Conservation (phyloP, 2,329 filamentous ascomycete genomes). For the Teratosphaeria zuluensis region DNA sequence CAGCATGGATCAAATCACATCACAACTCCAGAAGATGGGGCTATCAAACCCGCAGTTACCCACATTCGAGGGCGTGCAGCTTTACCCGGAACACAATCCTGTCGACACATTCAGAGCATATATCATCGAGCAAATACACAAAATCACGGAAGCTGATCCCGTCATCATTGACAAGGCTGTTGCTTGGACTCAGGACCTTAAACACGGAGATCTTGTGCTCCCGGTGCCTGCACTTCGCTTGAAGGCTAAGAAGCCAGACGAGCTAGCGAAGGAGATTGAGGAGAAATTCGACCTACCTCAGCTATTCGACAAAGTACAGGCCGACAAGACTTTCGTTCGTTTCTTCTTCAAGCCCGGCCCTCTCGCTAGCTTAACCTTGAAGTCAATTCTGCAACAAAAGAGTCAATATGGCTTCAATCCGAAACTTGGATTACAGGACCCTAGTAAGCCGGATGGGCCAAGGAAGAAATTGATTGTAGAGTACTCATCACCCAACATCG, state of each 20-base stretch:
- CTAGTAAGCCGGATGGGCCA: slow-evolving; percentile 49
- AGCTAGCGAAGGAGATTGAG: slow-evolving; percentile 46
- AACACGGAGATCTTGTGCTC: slow-evolving; percentile 74
- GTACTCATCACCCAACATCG: slow-evolving; percentile 79
- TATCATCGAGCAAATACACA: slow-evolving; percentile 57
- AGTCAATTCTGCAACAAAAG: slow-evolving; percentile 56
- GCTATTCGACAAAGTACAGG: slow-evolving; percentile 59
- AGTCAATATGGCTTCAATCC: slow-evolving; percentile 54
- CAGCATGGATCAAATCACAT: slow-evolving; percentile 17
- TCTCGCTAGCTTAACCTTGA: slow-evolving; percentile 57
- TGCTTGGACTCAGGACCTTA: slow-evolving; percentile 67
- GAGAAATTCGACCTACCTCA: slow-evolving; percentile 49
- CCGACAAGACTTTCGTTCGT: slow-evolving; percentile 60
- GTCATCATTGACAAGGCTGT: slow-evolving; percentile 65
- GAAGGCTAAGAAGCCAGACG: slow-evolving; percentile 53
- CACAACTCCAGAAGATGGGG: slow-evolving; percentile 21
- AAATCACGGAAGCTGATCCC: slow-evolving; percentile 60
- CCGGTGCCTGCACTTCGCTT: slow-evolving; percentile 71
- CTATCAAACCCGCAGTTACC: slow-evolving; percentile 16
- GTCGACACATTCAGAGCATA: slow-evolving; percentile 72
- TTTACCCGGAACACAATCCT: slow-evolving; percentile 60
- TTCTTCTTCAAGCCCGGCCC: slow-evolving; percentile 71
- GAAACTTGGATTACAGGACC: slow-evolving; percentile 50
- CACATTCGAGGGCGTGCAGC: slow-evolving; percentile 16
- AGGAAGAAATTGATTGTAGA: slow-evolving; percentile 65